Conservation (phyloP, 1,284 basidiomycete species). For the Ustilago cynodontis region DNA sequence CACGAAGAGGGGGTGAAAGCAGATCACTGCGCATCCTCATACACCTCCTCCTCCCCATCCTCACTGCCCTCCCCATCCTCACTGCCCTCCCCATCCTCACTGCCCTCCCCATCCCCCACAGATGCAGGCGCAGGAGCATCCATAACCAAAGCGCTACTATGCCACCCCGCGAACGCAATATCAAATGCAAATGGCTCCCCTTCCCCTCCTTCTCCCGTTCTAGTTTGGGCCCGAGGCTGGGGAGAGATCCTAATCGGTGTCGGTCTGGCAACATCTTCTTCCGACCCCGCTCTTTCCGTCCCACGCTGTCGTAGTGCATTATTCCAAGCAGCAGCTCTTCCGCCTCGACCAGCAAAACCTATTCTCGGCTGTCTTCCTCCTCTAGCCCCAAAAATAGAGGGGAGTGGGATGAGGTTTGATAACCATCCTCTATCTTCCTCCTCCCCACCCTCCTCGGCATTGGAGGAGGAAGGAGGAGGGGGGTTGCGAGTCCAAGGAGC, state of each 20-base stretch:
- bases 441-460: not conserved
- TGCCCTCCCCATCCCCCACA: not conserved
- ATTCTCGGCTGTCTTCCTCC: slow-evolving; percentile 15
- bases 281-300: not conserved
- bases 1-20: too few relatives aligned
- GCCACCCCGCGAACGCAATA: slow-evolving; percentile 54
- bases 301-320: not conserved
- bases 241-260: not conserved
- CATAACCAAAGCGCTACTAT: slow-evolving; percentile 37
- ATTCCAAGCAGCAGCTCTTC: slow-evolving; percentile 1
- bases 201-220: not conserved
- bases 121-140: slow-evolving; percentile 13
- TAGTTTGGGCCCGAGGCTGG: too few relatives aligned
- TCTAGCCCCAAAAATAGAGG: slow-evolving; percentile 1
- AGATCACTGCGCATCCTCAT: not conserved
- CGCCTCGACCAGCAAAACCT: slow-evolving; percentile 15
- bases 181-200: slow-evolving; percentile 45
- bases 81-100: not conserved
- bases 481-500: slow-evolving; percentile 2
- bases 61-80: slow-evolving; percentile 3
- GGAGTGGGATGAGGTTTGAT: slow-evolving; percentile 17
- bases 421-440: slow-evolving; percentile 17
- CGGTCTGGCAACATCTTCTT: not conserved
- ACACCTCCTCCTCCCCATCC: not conserved
- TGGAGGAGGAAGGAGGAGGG: not conserved